phyloP scores from a whole-genome alignment of 805 yeast genomes.

The Hanseniaspora vineae region DNA sequence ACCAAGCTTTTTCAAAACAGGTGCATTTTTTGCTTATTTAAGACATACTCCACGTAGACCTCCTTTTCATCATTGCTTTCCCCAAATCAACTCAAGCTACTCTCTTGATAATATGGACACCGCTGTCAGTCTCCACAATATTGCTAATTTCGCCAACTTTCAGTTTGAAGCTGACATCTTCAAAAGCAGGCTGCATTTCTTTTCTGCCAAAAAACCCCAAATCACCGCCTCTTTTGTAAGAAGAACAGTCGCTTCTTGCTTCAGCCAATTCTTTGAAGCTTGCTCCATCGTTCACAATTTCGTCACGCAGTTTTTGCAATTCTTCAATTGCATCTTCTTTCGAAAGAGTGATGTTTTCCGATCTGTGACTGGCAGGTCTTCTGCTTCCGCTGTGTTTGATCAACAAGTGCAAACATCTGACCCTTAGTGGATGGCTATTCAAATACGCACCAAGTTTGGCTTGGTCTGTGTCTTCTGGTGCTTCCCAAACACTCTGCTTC shows the following conservation, averaged over 20 bases:
- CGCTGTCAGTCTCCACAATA: constrained; percentile 80
- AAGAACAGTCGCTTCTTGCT: constrained; percentile 79
- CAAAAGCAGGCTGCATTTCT: constrained; percentile 92
- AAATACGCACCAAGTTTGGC: constrained; percentile 46
- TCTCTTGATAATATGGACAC: constrained; percentile 79
- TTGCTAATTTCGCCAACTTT: constrained; percentile 75
- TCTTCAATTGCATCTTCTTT: constrained; percentile 74
- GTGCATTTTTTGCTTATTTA: neutral
- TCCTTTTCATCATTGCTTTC: no score
- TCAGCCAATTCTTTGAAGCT: constrained; percentile 61
- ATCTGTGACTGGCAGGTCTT: constrained; percentile 87
- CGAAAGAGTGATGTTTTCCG: constrained; percentile 56
- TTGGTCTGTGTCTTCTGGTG: constrained; percentile 72
- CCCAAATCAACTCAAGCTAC: constrained; percentile 38
- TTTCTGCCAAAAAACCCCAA: constrained; percentile 81
- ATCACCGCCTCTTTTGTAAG: constrained; percentile 83
- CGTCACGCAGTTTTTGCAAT: constrained; percentile 41
- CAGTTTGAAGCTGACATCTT: constrained; percentile 70
- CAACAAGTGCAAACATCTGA: constrained; percentile 70
- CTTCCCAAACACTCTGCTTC: constrained; percentile 75
- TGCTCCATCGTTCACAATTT: constrained; percentile 50
- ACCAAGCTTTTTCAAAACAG: no score
- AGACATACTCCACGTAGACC: no score
- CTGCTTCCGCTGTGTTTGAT: constrained; percentile 76
- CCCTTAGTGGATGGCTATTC: constrained; percentile 44